Base-by-base conservation (phyloP, 148 eudicot species). In the Vaccinium vitisidaea region DNA sequence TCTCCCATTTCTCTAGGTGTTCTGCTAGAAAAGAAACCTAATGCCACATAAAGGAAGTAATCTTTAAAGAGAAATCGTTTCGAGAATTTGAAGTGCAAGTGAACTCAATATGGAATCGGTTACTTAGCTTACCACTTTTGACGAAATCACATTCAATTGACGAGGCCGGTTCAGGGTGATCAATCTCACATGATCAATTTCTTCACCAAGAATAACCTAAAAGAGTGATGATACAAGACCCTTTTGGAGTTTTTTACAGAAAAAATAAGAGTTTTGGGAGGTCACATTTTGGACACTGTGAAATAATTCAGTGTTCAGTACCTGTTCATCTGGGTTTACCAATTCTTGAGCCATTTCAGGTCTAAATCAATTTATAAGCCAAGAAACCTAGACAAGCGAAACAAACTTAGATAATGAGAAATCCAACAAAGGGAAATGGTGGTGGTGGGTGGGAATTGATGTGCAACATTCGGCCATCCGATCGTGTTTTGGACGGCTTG, bases 1-100 rank as follows among this genome's bases (percentile, higher is more conserved):
- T 91, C 88, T 97, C 99, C 98, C 99, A 97, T 80, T 92, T 93
- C 85, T 97, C 99, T 80, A 97, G 77, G 82, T 92, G 91, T 87
- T 86, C 88, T 82, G 99, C 96, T 79, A 97, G 88, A 77, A 92
- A 81, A 83, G 88, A 79, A 56, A 97, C 99, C 99, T 97, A 86
- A 82, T 77, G 58, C 56, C 56, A 65, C 86, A 50, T 56, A 83
- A 74, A 56, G 21, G 23, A 56, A 75, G 84, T 23, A 12, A 82
- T 49, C 6, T 12, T 46, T 7, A 46, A 84, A 84, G 6, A 87
- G 81, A 81, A 21, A 74, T 71, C n/a, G 11, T 14, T 56, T 73
- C 32, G 58, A 83, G 3, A 67, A 61, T 36, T 76, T 8, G 76
- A 84, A 80, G 14, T 1, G 14, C 74, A 48, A 9, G 39, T 32